A percentile compares a stretch with the other conserved stretches of the same genome.
Evolutionary conservation across 306 rosid species (phyloP).

Genomic region (Alnus rubra): DNA sequence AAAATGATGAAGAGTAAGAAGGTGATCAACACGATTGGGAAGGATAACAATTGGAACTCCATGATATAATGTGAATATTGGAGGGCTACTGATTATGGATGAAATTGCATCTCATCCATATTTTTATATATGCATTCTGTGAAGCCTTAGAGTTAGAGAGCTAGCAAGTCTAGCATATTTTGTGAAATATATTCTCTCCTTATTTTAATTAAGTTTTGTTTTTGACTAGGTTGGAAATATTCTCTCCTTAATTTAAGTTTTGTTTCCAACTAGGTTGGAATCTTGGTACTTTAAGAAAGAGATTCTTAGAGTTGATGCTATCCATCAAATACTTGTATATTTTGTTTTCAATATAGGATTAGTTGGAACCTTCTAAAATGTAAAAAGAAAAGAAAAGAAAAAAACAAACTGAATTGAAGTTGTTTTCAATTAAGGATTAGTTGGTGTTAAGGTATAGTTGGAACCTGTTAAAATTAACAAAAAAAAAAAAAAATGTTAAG

Average conservation of each 20-base stretch:
- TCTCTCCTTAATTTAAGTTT: background rate
- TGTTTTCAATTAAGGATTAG: too few species aligned
- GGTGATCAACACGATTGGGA: background rate
- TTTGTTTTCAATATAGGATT: too few species aligned
- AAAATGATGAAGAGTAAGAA: conserved; percentile 6
- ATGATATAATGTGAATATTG: background rate
- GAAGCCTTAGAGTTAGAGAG: too few species aligned
- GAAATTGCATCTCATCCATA: background rate
- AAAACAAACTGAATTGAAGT: too few species aligned
- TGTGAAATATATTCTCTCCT: background rate
- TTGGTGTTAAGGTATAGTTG: too few species aligned
- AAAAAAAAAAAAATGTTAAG: too few species aligned
- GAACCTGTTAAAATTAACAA: too few species aligned
- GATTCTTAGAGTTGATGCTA: too few species aligned
- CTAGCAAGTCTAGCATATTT: too few species aligned
- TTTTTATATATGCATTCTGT: background rate
- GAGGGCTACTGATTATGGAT: background rate
- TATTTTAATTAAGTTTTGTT: background rate
- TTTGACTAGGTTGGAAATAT: background rate
- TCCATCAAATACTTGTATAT: too few species aligned
- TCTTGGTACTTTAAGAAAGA: background rate
- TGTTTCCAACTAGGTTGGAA: background rate
- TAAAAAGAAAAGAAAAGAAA: too few species aligned
- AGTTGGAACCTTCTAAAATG: too few species aligned
- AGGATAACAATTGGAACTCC: conserved; percentile 13